A percentile compares a stretch with the other conserved stretches of the same genome.
These are phyloP conservation scores for Pseudocercospora cruenta DNA, from an alignment of 2,329 filamentous ascomycete species.

Conservation along the genomic window DNA sequence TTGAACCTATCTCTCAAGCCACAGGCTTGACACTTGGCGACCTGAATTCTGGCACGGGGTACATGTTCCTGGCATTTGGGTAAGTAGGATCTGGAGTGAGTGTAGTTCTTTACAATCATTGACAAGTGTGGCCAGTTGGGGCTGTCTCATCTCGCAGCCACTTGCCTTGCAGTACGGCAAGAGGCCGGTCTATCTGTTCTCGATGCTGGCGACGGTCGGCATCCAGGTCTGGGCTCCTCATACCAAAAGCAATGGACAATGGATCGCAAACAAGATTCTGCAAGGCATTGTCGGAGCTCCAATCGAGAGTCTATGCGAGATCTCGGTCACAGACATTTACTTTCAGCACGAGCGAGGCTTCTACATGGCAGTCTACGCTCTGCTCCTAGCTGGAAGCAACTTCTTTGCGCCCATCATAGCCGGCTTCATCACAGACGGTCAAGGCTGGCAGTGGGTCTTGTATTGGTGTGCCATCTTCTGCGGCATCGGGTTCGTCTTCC, in stretches of 20 bases:
- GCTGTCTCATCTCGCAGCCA: slow-evolving; percentile 57
- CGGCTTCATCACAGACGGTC: slow-evolving; percentile 54
- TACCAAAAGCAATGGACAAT: slow-evolving; percentile 50
- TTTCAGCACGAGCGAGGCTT: slow-evolving; percentile 38
- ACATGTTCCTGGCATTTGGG: slow-evolving; percentile 33
- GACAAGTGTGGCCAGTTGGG: slow-evolving; percentile 37
- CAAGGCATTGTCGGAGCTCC: slow-evolving; percentile 55
- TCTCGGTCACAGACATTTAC: slow-evolving; percentile 37
- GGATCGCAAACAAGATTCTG: slow-evolving; percentile 50
- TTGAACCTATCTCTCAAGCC: slow-evolving; percentile 52
- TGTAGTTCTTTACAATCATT: too few species aligned
- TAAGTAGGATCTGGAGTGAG: too few species aligned
- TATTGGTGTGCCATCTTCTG: slow-evolving; percentile 55
- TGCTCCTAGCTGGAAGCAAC: slow-evolving; percentile 31
- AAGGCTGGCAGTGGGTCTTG: slow-evolving; percentile 56
- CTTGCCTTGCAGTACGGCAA: slow-evolving; percentile 58
- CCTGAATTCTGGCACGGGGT: slow-evolving; percentile 55
- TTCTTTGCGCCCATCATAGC: slow-evolving; percentile 49
- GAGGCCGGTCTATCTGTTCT: slow-evolving; percentile 53
- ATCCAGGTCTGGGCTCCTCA: slow-evolving; percentile 52
- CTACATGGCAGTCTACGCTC: slow-evolving; percentile 36
- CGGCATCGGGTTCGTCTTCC: slow-evolving; percentile 53
- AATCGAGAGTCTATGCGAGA: slow-evolving; percentile 52
- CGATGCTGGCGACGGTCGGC: slow-evolving; percentile 45
- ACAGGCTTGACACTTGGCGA: slow-evolving; percentile 51